Base-by-base conservation (phyloP, 768 basidiomycete species). In the Cystofilobasidium bisporidii region DNA sequence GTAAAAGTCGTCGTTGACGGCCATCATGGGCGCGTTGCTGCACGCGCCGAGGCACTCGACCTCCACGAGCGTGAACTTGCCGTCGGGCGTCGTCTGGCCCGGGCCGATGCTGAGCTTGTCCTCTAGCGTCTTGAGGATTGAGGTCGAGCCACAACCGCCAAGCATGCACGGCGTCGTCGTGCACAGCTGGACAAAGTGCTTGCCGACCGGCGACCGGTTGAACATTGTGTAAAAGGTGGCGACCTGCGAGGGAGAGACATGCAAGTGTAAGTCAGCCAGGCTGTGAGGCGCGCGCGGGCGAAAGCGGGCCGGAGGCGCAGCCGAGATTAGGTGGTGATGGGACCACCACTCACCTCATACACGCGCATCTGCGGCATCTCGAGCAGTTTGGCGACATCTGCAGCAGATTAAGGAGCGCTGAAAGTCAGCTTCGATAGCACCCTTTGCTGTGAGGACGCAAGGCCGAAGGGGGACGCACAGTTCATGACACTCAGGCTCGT, bases 401-500 rank as follows among this genome's bases (percentile, higher is more conserved):
- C 6, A n/a, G 48, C 40, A 26, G n/a, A n/a, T 28, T 12, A 32
- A 32, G 38, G 22, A 32, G 17, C 36, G 33, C 17, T 26, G 6
- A 33, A 32, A 24, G 11, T 33, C 24, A 61, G 36, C 36, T 36
- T 36, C 6, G 12, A 5, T 36, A 6, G 6, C 6, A 36, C 6
- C 36, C 36, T 5, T 12, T n/a, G n/a, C 36, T 36, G 36, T 5
- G 12, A 36, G 36, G 6, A 5, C 8, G 18, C 14, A 43, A 17
- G 43, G 15, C 10, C 22, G 36, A 1, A 22, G 15, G 18, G 41
- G 38, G 59, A 20, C 59, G 20, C 24, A 61, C 59, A 43, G 80
- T 99, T 97, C 96, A 99, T 99, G 70, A 94, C 92, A 73, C 88
- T 91, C 72, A 99, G 94, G 76, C 88, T 91, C 30, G 94, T 97